Evolutionary conservation across 78 protist species (phyloP).

Genomic region (slime mould (Dictyostelium discoideum)): dicty_2.7 NC_007091.3:1896001-1896500

Average conservation of each 20-base stretch:
- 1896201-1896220: conserved; percentile 95
- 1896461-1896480: conserved; percentile 79
- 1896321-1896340: conserved; percentile 27
- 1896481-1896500: conserved; percentile 43
- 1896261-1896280: conserved; percentile 77
- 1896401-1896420: conserved; percentile 82
- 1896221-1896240: conserved; percentile 87
- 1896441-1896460: conserved; percentile 83
- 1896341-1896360: conserved; percentile 77
- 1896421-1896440: conserved; percentile 86
- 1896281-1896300: conserved; percentile 83
- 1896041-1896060: conserved; percentile 81
- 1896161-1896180: conserved; percentile 71
- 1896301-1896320: conserved; percentile 86
- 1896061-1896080: conserved; percentile 78
- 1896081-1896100: conserved; percentile 82
- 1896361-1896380: conserved; percentile 71
- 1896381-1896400: conserved; percentile 89
- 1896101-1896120: conserved; percentile 90
- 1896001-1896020: conserved; percentile 84
- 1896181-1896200: conserved; percentile 75
- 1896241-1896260: conserved; percentile 83
- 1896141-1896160: conserved; percentile 91
- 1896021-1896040: conserved; percentile 81
- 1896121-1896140: conserved; percentile 86